Conservation (phyloP, 2,329 filamentous ascomycete genomes). For the Fusarium cicatricum region DNA sequence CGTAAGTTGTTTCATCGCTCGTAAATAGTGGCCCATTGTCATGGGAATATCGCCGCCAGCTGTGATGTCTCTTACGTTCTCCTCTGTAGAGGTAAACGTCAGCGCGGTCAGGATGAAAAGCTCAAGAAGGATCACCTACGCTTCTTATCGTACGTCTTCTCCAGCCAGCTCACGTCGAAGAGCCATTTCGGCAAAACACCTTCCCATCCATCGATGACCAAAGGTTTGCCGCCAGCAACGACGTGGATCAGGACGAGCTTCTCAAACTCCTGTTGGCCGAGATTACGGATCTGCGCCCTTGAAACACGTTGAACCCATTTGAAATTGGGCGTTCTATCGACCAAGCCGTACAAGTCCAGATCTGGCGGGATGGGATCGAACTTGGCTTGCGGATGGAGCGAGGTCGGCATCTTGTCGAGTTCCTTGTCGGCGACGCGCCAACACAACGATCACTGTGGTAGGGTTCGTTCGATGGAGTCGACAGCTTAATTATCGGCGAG, state of each 20-base stretch:
- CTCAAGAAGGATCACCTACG: conserved; percentile 57
- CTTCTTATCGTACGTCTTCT: conserved; percentile 80
- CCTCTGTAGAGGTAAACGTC: conserved; percentile 61
- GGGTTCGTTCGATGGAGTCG: conserved; percentile 2
- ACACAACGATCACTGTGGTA: conserved; percentile 5
- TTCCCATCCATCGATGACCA: conserved; percentile 92
- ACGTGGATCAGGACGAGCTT: conserved; percentile 86
- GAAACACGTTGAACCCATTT: conserved; percentile 85
- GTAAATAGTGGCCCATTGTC: conserved; percentile 89
- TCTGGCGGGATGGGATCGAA: conserved; percentile 92
- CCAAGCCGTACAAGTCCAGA: conserved; percentile 78
- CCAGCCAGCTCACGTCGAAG: conserved; percentile 84
- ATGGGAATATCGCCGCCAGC: conserved; percentile 79
- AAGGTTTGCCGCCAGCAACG: conserved; percentile 82
- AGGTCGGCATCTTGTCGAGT: conserved; percentile 70
- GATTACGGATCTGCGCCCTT: conserved; percentile 77
- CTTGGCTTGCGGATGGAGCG: conserved; percentile 81
- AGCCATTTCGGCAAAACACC: conserved; percentile 76
- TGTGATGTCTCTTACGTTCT: conserved; percentile 83
- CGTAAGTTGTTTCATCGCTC: conserved; percentile 83
- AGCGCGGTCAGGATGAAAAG: conserved; percentile 11
- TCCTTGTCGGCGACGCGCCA: conserved; percentile 7
- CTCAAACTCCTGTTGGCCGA: conserved; percentile 83
- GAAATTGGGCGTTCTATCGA: conserved; percentile 84
- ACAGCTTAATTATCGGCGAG: neutral